Percentiles rank a stretch among this genome's conserved stretches.
Conservation (phyloP, 108 stramenopile species). For the Epipyxis sp. region DNA sequence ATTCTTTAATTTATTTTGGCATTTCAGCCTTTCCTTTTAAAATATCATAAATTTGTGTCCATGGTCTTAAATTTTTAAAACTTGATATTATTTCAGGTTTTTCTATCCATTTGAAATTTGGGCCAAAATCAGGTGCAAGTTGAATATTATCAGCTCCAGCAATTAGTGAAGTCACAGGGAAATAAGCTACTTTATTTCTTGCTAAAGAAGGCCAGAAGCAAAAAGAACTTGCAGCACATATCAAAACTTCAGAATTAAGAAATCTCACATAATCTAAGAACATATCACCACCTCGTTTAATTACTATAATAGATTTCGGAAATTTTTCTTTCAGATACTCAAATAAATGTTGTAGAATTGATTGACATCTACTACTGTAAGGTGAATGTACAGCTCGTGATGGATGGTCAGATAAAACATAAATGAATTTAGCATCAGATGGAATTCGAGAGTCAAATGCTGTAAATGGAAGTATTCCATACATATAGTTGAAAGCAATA, state of each 20-base stretch:
- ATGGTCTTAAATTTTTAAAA: conserved; percentile 11
- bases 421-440: background rate
- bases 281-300: conserved; percentile 7
- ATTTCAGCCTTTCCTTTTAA: background rate
- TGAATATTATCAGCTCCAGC: background rate
- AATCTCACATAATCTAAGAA: conserved; percentile 6
- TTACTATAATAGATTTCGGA: background rate
- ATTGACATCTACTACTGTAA: background rate
- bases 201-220: conserved; percentile 24
- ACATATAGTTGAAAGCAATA: conserved; percentile 4
- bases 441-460: conserved; percentile 24
- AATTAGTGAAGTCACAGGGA: conserved; percentile 23
- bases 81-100: background rate
- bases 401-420: conserved; percentile 15
- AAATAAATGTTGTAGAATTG: background rate
- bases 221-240: conserved; percentile 3
- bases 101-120: background rate
- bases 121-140: conserved; percentile 7
- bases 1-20: background rate
- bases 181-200: background rate
- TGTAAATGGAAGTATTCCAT: conserved; percentile 23
- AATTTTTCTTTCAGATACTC: conserved; percentile 1
- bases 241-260: background rate
- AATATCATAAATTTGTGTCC: conserved; percentile 20
- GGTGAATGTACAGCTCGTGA: background rate